Evolutionary conservation across 163 green algal genomes (phyloP), one percentile per base, ranked within the genome.

Genomic region (Prototheca wickerhamii): DNA sequence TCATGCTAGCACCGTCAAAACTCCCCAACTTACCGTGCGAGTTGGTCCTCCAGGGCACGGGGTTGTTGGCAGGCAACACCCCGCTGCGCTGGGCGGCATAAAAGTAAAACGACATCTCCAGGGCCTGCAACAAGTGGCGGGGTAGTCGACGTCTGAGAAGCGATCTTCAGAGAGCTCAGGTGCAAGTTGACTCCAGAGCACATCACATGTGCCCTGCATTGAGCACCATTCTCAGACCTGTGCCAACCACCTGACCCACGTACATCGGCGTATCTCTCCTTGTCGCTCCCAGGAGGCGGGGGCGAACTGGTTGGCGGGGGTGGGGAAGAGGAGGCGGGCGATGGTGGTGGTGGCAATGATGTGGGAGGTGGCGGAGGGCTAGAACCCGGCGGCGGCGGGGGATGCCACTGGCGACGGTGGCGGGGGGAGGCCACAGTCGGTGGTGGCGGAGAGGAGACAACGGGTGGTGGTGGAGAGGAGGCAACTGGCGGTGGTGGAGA

Each of bases 51-150:
- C 80, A 95, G 6, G 74, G 54, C 30, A 94, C 76, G 43, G 74
- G 81, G 73, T 88, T 90, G 68, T 66, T 72, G 33, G 58, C 32
- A 5, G 82, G 78, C 32, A 91, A 58, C 42, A 69, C 65, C 31
- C 87, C 87, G 28, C 71, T 84, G 23, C 76, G 70, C 69, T 94
- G 86, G 10, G 82, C 82, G 56, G 89, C 83, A 53, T 81, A 89
- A 73, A 94, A 93, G 44, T 76, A 67, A 43, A 78, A 80, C 5
- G 68, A 77, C 42, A 81, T 50, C 43, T 65, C 77, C 54, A 93
- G 72, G 23, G 81, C 68, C 66, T 82, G 23, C 18, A 40, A 50
- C n/a, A n/a, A 17, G 32, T 17, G 32, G 49, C 23, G 3, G 32
- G 32, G 29, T 7, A 42, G 43, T 4, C 0, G 29, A 12, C 28